Evolutionary conservation across 371 early-diverging fungal genomes (phyloP), one percentile per base, ranked within the genome.

Genomic region (Mortierella sp.): DNA sequence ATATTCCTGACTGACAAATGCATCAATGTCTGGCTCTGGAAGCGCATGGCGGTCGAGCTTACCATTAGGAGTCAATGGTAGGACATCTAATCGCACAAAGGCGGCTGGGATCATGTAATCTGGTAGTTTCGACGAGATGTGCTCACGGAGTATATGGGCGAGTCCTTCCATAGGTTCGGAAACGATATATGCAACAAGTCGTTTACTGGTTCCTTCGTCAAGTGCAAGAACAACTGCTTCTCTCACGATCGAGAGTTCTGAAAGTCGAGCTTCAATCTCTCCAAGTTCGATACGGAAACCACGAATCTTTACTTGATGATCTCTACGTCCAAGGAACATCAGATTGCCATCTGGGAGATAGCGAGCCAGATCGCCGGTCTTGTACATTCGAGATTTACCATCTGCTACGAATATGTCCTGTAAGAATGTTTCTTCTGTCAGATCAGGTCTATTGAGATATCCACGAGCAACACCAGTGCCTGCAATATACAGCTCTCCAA

Each of bases 311-410:
- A 81, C 67, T 24, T 76, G 77, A 45, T 64, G 8, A 24, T 83
- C 83, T 22, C 58, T 66, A 20, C 83, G 77, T 11, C 83, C 77
- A 11, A 83, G 3, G 39, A 32, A 73, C 12, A 73, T 64, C 5
- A 83, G 4, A 22, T 70, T 58, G 28, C 83, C 73, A 45, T 83
- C 67, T 0, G 77, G 76, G 6, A 72, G 73, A 12, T 55, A 76
- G 5, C 78, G 54, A 10, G 32, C 85, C 28, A 84, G 28, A 64
- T 87, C 87, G 2, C 87, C 87, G 14, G 87, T 84, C 37, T 37
- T 60, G 74, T 85, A 87, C 61, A 84, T 64, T 9, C 84, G 70
- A 2, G 20, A 30, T 4, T 30, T 1, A 30, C 4, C 47, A 24
- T 22, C 54, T 5, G 16, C 20, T 10, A 18, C 43, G 43, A 66